phyloP scores from a whole-genome alignment of 202 grass and related monocot species.

The Zoysia matrella region DNA sequence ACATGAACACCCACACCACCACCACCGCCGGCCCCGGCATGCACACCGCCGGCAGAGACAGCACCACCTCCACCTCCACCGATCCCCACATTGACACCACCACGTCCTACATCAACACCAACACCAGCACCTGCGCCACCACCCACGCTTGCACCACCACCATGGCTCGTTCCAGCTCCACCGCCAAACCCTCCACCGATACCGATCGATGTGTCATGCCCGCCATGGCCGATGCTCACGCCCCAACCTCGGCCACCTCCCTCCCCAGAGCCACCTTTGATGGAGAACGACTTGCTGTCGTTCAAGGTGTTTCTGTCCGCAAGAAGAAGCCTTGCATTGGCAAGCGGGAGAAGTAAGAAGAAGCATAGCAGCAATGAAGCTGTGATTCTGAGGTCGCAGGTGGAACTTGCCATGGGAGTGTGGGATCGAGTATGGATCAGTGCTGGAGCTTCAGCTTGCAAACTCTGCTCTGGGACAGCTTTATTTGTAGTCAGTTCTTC shows the following conservation, averaged over 20 bases:
- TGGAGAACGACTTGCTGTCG: conserved; percentile 47
- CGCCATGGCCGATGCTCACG: conserved; percentile 43
- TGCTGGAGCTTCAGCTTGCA: neutral
- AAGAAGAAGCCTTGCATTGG: conserved; percentile 40
- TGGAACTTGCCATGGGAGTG: conserved; percentile 35
- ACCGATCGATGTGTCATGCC: conserved; percentile 35
- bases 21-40: conserved; percentile 22
- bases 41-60: conserved; percentile 25
- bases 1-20: conserved; percentile 56
- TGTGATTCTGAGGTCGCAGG: conserved; percentile 9
- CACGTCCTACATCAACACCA: conserved; percentile 39
- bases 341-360: conserved; percentile 22
- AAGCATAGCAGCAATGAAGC: neutral
- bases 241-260: conserved; percentile 51
- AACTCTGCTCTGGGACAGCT: neutral
- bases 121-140: conserved; percentile 45
- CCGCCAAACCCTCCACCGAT: conserved; percentile 54
- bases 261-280: conserved; percentile 32
- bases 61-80: conserved; percentile 56
- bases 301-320: conserved; percentile 8
- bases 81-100: conserved; percentile 43
- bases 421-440: neutral
- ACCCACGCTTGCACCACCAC: conserved; percentile 40
- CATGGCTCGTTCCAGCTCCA: conserved; percentile 34
- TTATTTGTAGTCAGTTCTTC: conserved; percentile 18